Percentiles rank a stretch among this genome's conserved stretches.
Conservation (phyloP, 2,329 filamentous ascomycete genomes). For the Fusarium liriodendri region DNA sequence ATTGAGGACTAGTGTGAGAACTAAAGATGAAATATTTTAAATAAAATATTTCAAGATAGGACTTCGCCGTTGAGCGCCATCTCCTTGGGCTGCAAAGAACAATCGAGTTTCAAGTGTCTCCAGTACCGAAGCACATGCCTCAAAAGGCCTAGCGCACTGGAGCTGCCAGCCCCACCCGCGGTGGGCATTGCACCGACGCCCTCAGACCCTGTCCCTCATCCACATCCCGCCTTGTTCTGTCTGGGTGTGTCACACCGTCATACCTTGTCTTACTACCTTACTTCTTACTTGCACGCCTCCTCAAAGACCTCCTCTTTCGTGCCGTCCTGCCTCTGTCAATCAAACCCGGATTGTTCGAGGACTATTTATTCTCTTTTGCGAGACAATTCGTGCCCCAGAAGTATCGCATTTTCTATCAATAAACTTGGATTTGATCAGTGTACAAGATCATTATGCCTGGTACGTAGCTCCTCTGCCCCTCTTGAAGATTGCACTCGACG, state of each 20-base stretch:
- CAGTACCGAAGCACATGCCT: conserved; percentile 30
- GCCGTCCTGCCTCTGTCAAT: conserved; percentile 1
- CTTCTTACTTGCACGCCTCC: conserved; percentile 28
- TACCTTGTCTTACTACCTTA: conserved; percentile 20
- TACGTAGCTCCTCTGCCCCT: conserved; percentile 35
- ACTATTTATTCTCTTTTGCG: neutral
- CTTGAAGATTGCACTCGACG: conserved; percentile 10
- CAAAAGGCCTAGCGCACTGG: conserved; percentile 19
- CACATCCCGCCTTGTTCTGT: conserved; percentile 7
- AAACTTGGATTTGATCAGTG: neutral
- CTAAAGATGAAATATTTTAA: neutral
- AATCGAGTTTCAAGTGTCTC: conserved; percentile 13
- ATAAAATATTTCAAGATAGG: neutral
- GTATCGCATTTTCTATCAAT: neutral
- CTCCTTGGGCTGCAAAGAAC: conserved; percentile 11
- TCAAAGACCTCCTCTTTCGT: conserved; percentile 8
- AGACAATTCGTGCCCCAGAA: neutral
- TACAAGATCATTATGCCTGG: conserved; percentile 35
- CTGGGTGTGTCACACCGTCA: conserved; percentile 35
- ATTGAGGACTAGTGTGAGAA: neutral
- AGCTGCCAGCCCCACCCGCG: conserved; percentile 4
- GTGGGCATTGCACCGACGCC: conserved; percentile 23
- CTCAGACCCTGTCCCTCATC: conserved; percentile 4
- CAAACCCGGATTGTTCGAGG: neutral
- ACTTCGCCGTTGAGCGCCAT: neutral